Conservation (phyloP, 257 asterid genomes). For the Euphrasia confusa region DNA sequence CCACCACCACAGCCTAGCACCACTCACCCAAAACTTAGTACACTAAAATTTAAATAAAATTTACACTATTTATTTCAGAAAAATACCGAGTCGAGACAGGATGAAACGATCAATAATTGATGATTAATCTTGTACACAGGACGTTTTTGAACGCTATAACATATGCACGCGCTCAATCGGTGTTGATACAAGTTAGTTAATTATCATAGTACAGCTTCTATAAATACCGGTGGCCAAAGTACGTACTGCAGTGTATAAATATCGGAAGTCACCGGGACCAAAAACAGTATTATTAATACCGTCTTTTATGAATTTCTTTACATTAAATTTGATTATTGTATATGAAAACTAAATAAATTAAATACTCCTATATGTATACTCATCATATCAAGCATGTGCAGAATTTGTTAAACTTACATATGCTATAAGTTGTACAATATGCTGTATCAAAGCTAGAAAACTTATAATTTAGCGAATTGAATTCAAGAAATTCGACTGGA, state of each 20-base stretch:
- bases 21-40: neutral
- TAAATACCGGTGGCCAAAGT: neutral
- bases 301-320: neutral
- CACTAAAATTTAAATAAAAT: no score
- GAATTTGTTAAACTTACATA: no score
- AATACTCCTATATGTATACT: no score
- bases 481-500: no score
- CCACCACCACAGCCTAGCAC: constrained; percentile 35
- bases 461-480: no score
- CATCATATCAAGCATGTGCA: no score
- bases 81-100: no score
- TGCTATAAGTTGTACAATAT: no score
- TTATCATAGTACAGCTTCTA: neutral
- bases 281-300: neutral
- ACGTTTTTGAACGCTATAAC: neutral
- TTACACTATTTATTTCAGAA: no score
- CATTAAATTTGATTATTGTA: no score
- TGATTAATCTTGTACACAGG: neutral
- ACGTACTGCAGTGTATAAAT: neutral
- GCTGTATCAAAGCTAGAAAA: no score
- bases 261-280: neutral
- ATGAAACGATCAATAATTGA: neutral
- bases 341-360: no score
- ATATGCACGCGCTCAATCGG: constrained; percentile 28
- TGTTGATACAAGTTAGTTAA: neutral